phyloP scores from a whole-genome alignment of 2,329 filamentous ascomycete genomes.

The Neopestalotiopsis sp. region DNA sequence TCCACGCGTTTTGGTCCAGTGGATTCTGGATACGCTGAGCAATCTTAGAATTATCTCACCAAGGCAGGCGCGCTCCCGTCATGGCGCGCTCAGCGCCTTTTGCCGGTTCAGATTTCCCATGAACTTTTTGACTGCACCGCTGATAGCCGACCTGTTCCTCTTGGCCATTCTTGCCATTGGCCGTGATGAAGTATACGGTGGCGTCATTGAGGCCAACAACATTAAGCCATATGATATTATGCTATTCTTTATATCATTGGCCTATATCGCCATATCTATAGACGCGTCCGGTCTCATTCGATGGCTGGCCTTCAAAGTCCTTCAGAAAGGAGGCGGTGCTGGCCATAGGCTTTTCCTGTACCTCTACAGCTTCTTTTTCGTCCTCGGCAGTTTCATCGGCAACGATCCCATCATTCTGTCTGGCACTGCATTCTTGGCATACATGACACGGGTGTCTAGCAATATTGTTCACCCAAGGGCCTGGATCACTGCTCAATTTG shows the following conservation, averaged over 20 bases:
- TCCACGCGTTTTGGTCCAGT: conserved; percentile 54
- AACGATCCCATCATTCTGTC: conserved; percentile 79
- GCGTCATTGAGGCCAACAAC: conserved; percentile 67
- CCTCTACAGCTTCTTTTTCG: conserved; percentile 75
- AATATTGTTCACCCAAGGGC: conserved; percentile 74
- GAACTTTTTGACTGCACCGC: conserved; percentile 73
- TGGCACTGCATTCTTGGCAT: conserved; percentile 75
- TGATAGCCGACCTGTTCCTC: conserved; percentile 74
- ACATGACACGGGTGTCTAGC: conserved; percentile 76
- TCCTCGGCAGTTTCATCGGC: conserved; percentile 69
- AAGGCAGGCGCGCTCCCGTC: conserved; percentile 35
- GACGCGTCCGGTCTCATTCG: conserved; percentile 76
- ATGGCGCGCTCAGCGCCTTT: conserved; percentile 26
- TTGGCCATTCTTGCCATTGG: conserved; percentile 74
- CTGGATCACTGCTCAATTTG: conserved; percentile 76
- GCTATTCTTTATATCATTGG: conserved; percentile 74
- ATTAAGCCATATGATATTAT: conserved; percentile 77
- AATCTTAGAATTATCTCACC: conserved; percentile 57
- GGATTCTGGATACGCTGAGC: conserved; percentile 48
- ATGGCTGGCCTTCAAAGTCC: conserved; percentile 72
- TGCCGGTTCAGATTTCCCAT: conserved; percentile 64
- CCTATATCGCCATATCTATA: conserved; percentile 79
- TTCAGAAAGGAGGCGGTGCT: conserved; percentile 69
- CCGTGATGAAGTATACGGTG: conserved; percentile 68
- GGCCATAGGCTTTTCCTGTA: conserved; percentile 74